phyloP scores from a whole-genome alignment of 345 rosid genomes.

The Microthlaspi erraticum region DNA sequence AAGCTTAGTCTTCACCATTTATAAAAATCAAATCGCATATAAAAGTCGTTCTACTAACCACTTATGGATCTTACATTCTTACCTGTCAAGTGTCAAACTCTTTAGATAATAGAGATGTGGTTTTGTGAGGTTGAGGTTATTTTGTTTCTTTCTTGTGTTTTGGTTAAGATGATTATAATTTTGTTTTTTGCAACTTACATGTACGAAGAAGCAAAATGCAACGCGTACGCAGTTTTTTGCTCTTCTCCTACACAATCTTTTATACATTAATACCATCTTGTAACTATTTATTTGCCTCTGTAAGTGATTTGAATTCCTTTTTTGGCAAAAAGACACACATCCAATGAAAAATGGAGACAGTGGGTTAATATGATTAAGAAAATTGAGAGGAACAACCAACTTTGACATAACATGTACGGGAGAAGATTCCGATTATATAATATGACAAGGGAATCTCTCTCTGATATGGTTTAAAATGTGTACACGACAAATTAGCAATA shows the following conservation, averaged over 20 bases:
- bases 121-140: neutral
- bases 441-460: constrained; percentile 22
- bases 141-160: neutral
- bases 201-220: constrained; percentile 1
- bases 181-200: constrained; percentile 8
- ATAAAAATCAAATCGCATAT: neutral
- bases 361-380: constrained; percentile 18
- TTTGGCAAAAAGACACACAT: neutral
- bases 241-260: neutral
- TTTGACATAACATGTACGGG: constrained; percentile 23
- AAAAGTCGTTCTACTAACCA: neutral
- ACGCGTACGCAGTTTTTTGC: neutral
- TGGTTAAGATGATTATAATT: neutral
- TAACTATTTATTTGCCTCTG: neutral
- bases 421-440: constrained; percentile 32
- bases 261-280: neutral
- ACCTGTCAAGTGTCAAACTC: neutral
- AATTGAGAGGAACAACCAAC: constrained; percentile 19
- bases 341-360: neutral
- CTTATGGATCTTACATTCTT: neutral
- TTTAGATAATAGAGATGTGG: neutral
- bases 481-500: neutral
- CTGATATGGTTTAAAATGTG: neutral
- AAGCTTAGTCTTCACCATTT: neutral
- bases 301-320: neutral